Percentiles rank a stretch among this genome's conserved stretches.
These are phyloP conservation scores for Spathaspora boniae DNA, from an alignment of 805 yeast genomes.

Conservation along the genomic window DNA sequence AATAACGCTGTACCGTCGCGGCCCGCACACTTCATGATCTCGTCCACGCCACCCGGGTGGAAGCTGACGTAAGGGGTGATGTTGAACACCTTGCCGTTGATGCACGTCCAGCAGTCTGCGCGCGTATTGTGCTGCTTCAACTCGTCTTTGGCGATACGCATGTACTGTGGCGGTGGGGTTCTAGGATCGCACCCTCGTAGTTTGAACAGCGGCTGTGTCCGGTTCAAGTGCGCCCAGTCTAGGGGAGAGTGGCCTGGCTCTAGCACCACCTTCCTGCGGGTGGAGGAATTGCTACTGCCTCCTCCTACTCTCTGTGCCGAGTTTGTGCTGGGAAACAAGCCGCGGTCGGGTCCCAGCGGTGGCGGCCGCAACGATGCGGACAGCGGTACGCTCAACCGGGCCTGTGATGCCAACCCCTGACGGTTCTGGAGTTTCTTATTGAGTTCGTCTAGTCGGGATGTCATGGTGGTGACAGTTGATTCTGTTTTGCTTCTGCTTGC, in stretches of 20 bases:
- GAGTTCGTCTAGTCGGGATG: too few species aligned
- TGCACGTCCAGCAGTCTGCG: slow-evolving; percentile 84
- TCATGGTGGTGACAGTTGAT: too few species aligned
- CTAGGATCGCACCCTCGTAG: slow-evolving; percentile 51
- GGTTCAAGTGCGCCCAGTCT: slow-evolving; percentile 74
- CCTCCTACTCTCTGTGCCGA: slow-evolving; percentile 33
- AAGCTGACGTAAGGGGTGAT: slow-evolving; percentile 78
- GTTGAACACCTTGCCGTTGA: slow-evolving; percentile 79
- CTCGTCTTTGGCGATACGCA: slow-evolving; percentile 55
- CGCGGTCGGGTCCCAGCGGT: not conserved
- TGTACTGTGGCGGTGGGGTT: slow-evolving; percentile 49
- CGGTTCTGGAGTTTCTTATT: too few species aligned
- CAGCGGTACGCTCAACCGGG: too few species aligned
- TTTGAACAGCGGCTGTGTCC: slow-evolving; percentile 39
- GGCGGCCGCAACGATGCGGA: slow-evolving; percentile 1
- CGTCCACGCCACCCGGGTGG: slow-evolving; percentile 91
- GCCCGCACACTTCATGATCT: slow-evolving; percentile 77
- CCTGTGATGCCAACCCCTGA: too few species aligned
- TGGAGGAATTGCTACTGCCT: slow-evolving; percentile 1
- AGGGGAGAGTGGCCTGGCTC: slow-evolving; percentile 81
- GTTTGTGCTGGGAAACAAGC: slow-evolving; percentile 29
- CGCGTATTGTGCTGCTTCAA: slow-evolving; percentile 52
- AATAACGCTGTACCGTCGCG: slow-evolving; percentile 76
- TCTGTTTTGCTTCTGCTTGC: too few species aligned
- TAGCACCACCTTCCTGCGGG: slow-evolving; percentile 52